Evolutionary conservation across 345 rosid species (phyloP), one percentile per base, ranked within the genome.

Genomic region (Geranium brycei): DNA sequence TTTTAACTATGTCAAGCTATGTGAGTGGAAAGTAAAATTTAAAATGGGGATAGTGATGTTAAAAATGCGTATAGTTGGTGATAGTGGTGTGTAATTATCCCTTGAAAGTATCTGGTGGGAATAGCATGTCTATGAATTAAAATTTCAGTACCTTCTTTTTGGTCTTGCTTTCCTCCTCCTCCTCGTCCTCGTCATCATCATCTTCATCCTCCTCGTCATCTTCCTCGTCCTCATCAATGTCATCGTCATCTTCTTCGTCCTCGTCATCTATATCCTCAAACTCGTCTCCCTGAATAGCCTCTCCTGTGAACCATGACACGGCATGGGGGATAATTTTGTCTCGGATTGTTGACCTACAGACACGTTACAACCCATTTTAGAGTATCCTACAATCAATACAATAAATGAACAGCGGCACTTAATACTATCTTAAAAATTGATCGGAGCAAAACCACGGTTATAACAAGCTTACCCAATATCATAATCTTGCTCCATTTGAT

Each of bases 401-500:
- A 1, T 13, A 2, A 58, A 12, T 19, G 11, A 17, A 28, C 8
- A 35, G 41, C 32, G 19, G 16, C 19, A 19, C 31, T 59, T 59
- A 2, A 19, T 23, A 23, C 28, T 18, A 59, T 31, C 31, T 11
- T 59, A 14, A 59, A 11, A 19, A 2, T 6, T 10, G 10, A 59
- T 8, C 7, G 14, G 28, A 31, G 31, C 30, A 2, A 59, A 10
- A 19, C 8, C 7, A n/a, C 5, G 1, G 30, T 19, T 7, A 19
- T 5, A 10, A 16, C 38, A 13, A 16, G 76, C 87, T 65, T 4
- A 95, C 99, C 96, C 99, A 17, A 95, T 74, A 62, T 95, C 97
- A 77, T 91, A 95, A 79, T 95, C 99, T 47, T 88, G 92, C 63
- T 91, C 99, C 97, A 95, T 95, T 72, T 84, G 84, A 75, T 86